A percentile compares a stretch with the other conserved stretches of the same genome.
Conservation (phyloP, 257 asterid genomes). For the Hygrophila difformis region DNA sequence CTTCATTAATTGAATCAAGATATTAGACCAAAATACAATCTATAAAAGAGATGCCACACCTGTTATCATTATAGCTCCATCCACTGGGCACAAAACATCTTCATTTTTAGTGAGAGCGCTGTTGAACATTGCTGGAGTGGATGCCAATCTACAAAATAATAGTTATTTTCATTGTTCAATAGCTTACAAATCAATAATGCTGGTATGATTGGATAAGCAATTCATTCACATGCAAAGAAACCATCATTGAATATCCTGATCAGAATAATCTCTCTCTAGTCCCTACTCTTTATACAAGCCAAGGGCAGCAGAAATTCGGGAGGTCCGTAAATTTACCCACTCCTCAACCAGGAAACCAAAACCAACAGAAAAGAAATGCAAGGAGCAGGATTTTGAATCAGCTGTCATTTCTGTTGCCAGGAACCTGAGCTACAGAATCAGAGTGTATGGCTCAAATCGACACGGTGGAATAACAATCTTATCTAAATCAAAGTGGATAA, state of each 20-base stretch:
- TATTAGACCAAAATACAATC: neutral
- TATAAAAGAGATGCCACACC: constrained; percentile 31
- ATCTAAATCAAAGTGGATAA: no score
- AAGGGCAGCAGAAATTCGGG: neutral
- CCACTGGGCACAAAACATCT: constrained; percentile 72
- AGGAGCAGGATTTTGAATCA: neutral
- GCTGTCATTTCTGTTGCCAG: neutral
- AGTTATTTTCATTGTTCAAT: constrained; percentile 19
- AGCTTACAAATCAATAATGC: constrained; percentile 8
- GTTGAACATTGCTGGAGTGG: constrained; percentile 99
- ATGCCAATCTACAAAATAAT: constrained; percentile 63
- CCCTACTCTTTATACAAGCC: neutral
- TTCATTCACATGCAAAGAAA: constrained; percentile 2
- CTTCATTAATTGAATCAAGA: constrained; percentile 2
- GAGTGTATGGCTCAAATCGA: no score
- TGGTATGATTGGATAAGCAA: neutral
- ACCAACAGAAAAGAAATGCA: neutral
- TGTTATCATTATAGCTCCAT: constrained; percentile 96
- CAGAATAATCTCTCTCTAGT: neutral
- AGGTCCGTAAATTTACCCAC: neutral
- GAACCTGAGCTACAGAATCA: neutral
- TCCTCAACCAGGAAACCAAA: neutral
- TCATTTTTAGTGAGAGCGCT: constrained; percentile 69
- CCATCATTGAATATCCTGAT: no score
- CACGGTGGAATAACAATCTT: no score